Evolutionary conservation across 139 green algal species (phyloP), one percentile per base, ranked within the genome.

Genomic region (Chlorella ohadii): DNA sequence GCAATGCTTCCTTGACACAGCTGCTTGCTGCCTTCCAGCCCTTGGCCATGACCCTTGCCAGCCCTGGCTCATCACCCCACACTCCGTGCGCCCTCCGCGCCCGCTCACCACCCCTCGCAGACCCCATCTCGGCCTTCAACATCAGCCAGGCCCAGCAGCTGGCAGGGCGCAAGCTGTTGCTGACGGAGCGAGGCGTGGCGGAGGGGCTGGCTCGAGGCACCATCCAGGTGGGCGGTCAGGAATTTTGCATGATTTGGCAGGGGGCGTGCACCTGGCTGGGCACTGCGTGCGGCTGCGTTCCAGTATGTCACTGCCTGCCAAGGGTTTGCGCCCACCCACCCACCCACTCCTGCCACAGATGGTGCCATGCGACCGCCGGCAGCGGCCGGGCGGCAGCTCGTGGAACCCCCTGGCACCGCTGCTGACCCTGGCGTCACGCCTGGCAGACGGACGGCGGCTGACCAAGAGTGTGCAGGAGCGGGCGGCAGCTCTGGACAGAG

Each of bases 51-150:
- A n/a, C n/a, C n/a, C n/a, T n/a, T n/a, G n/a, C n/a, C n/a, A n/a
- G n/a, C n/a, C n/a, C n/a, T n/a, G n/a, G n/a, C n/a, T n/a, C n/a
- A n/a, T n/a, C n/a, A n/a, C n/a, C n/a, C n/a, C n/a, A n/a, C 72
- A 38, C 47, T 34, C 51, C 78, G n/a, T n/a, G n/a, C n/a, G n/a
- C 17, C 12, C 19, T 28, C 7, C 36, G 2, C 7, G 39, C 65
- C 1, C 12, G 55, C 33, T 39, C 41, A 27, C 16, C 28, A 9
- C 56, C 47, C 2, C 44, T 17, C 36, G 55, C 83, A 72, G 83
- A 87, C 73, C 51, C 83, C 39, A 59, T 87, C 19, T 70, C 38
- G 4, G 72, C 83, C 34, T 87, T 55, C 67, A 87, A 87, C 55
- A 73, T 87, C 25, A 63, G 81, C 31, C 83, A 87, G 73, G 76